These are phyloP conservation scores for Raphanus sativus DNA, from an alignment of 345 rosid genomes.

Conservation along the genomic window DNA sequence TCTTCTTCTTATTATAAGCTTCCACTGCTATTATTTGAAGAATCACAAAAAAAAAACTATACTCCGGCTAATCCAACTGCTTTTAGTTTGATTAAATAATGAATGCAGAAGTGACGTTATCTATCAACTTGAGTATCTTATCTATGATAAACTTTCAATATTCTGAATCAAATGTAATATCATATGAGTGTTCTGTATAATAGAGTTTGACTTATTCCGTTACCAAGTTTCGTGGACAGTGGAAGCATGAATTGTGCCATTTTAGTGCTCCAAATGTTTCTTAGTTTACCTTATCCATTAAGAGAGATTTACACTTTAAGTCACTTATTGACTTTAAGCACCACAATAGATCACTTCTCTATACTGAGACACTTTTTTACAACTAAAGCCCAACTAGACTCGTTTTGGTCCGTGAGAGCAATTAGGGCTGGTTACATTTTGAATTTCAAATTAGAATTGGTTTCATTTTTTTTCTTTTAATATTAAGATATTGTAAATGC, in stretches of 20 bases:
- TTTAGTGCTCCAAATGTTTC: slow-evolving; percentile 1
- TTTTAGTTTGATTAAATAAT: slow-evolving; percentile 4
- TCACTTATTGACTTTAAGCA: too few species aligned
- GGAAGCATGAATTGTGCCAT: slow-evolving; percentile 36
- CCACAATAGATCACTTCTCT: too few species aligned
- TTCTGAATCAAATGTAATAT: background rate
- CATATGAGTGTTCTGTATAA: background rate
- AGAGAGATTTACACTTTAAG: too few species aligned
- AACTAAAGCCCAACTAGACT: too few species aligned
- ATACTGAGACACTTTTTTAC: too few species aligned
- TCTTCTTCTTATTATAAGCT: background rate
- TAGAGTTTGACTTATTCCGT: slow-evolving; percentile 27
- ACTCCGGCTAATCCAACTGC: background rate
- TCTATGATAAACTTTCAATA: background rate
- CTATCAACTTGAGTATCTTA: slow-evolving; percentile 24
- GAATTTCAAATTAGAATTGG: too few species aligned
- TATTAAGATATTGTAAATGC: too few species aligned
- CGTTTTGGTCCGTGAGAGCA: too few species aligned
- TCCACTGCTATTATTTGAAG: slow-evolving; percentile 10
- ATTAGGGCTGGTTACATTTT: too few species aligned
- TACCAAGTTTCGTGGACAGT: slow-evolving; percentile 21
- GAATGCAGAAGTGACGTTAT: background rate
- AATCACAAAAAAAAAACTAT: background rate
- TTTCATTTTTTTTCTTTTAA: too few species aligned
- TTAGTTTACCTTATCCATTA: slow-evolving; percentile 29